phyloP scores from a whole-genome alignment of 768 basidiomycete genomes.

The Lactifluus pinguis region DNA sequence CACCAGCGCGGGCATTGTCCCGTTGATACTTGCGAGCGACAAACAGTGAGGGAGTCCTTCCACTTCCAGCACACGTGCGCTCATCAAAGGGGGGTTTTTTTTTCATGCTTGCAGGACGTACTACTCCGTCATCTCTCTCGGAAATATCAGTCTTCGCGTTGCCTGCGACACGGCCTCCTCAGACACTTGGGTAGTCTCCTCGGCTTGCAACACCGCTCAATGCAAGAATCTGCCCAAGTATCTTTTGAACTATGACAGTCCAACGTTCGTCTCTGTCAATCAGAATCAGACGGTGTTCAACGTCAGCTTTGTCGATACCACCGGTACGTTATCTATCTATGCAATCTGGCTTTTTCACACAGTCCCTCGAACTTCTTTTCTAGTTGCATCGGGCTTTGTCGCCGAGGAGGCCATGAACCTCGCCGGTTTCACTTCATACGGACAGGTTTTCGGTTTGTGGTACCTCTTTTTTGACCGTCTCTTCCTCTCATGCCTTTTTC shows the following conservation, averaged over 20 bases:
- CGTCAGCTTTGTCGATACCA: conserved; percentile 57
- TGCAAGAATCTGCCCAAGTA: conserved; percentile 60
- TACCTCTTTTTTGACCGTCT: background rate
- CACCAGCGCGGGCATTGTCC: background rate
- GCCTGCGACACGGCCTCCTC: conserved; percentile 69
- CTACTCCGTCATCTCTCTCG: conserved; percentile 50
- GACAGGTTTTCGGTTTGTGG: conserved; percentile 59
- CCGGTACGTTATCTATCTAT: conserved; percentile 38
- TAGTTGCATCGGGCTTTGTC: conserved; percentile 63
- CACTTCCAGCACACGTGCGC: background rate
- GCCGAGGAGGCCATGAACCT: conserved; percentile 54
- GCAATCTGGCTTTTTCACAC: background rate
- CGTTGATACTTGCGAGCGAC: conserved; percentile 14
- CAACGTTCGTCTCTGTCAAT: conserved; percentile 54
- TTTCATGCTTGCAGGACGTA: conserved; percentile 44
- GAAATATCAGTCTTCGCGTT: conserved; percentile 56
- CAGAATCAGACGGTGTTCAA: conserved; percentile 52
- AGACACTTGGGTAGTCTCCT: conserved; percentile 64
- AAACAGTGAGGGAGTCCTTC: conserved; percentile 5
- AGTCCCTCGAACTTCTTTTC: background rate
- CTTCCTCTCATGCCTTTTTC: background rate
- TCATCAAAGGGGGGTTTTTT: background rate
- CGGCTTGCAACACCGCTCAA: conserved; percentile 44
- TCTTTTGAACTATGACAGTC: conserved; percentile 56
- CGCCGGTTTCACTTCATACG: conserved; percentile 47